Percentiles rank a stretch among this genome's conserved stretches.
Conservation (phyloP, 257 asterid species). For the Ocimum tenuiflorum region DNA sequence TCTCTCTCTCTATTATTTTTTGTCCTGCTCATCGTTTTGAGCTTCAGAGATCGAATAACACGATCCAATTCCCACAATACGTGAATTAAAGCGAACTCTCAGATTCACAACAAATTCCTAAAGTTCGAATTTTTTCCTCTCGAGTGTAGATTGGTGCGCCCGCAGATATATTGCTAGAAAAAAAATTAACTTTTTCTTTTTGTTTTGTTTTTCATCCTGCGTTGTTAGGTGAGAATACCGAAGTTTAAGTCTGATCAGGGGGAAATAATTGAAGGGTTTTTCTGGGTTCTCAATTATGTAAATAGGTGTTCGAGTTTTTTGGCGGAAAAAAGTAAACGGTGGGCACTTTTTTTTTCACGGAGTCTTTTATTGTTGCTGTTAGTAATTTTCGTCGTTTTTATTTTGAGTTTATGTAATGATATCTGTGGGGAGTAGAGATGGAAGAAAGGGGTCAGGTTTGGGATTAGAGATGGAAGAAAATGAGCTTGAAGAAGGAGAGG, state of each 20-base stretch:
- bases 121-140: neutral
- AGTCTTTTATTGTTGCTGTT: constrained; percentile 23
- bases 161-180: constrained; percentile 12
- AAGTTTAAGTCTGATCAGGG: constrained; percentile 41
- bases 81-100: constrained; percentile 25
- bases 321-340: constrained; percentile 38
- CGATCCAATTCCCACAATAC: constrained; percentile 47
- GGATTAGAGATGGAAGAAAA: constrained; percentile 72
- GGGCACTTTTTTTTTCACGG: constrained; percentile 14
- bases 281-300: constrained; percentile 30
- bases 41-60: constrained; percentile 51
- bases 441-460: constrained; percentile 59
- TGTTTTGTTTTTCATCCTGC: neutral
- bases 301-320: constrained; percentile 31
- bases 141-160: constrained; percentile 13
- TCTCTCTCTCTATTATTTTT: constrained; percentile 26
- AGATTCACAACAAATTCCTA: constrained; percentile 7
- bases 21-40: constrained; percentile 44
- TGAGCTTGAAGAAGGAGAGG: constrained; percentile 98
- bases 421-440: constrained; percentile 70
- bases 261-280: constrained; percentile 24
- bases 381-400: neutral
- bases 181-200: neutral
- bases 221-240: constrained; percentile 41
- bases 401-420: constrained; percentile 45